phyloP scores from a whole-genome alignment of 192 early-diverging fungal species.

The Mortierella hygrophila region DNA sequence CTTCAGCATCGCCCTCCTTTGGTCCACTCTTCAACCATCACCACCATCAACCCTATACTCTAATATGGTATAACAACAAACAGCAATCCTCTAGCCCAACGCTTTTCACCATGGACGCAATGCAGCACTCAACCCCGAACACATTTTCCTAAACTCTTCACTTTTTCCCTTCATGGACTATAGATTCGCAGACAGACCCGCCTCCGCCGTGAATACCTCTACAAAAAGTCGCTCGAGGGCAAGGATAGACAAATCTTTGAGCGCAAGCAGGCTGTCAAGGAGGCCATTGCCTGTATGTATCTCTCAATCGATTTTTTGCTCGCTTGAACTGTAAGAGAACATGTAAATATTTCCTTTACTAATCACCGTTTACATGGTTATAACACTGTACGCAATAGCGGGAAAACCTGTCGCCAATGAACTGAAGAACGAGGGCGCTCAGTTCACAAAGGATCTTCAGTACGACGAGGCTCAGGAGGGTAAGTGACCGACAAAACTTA shows the following conservation, averaged over 20 bases:
- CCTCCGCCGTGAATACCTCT: slow-evolving; percentile 94
- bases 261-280: slow-evolving; percentile 93
- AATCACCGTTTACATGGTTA: neutral
- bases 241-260: slow-evolving; percentile 95
- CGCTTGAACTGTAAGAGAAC: neutral
- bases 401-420: slow-evolving; percentile 92
- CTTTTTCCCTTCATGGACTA: neutral
- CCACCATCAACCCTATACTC: neutral
- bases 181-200: slow-evolving; percentile 90
- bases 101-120: neutral
- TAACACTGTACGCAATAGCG: slow-evolving; percentile 61
- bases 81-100: neutral
- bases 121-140: neutral
- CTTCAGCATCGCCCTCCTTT: neutral
- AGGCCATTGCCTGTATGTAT: slow-evolving; percentile 82
- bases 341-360: neutral
- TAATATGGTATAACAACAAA: neutral
- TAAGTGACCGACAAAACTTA: slow-evolving; percentile 30
- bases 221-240: slow-evolving; percentile 95
- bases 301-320: neutral
- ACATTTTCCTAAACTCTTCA: neutral
- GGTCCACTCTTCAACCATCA: neutral
- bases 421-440: slow-evolving; percentile 81
- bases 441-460: slow-evolving; percentile 81
- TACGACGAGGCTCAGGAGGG: slow-evolving; percentile 91